These are phyloP conservation scores for Esteya vermicola DNA, from an alignment of 2,329 filamentous ascomycete species.

Conservation along the genomic window DNA sequence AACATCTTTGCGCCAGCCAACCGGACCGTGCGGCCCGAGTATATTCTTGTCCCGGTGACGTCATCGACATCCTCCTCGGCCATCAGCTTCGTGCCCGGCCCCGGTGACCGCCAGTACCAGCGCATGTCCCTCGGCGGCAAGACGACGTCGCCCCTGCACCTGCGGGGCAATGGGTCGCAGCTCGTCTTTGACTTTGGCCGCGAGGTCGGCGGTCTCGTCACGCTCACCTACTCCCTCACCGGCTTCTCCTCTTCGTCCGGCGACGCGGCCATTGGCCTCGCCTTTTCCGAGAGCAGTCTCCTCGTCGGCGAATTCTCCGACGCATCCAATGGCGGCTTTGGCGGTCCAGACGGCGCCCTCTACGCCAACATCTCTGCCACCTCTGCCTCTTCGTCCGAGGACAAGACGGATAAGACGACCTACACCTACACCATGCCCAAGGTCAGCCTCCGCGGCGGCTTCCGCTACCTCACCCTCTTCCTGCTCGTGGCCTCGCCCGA, in stretches of 20 bases:
- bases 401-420: no score
- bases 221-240: slow-evolving; percentile 25
- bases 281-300: slow-evolving; percentile 32
- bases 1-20: slow-evolving; percentile 42
- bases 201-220: slow-evolving; percentile 41
- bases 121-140: no score
- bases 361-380: slow-evolving; percentile 21
- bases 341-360: slow-evolving; percentile 31
- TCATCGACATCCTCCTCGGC: background rate
- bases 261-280: slow-evolving; percentile 24
- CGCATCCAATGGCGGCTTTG: slow-evolving; percentile 28
- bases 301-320: slow-evolving; percentile 32
- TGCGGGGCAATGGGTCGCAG: slow-evolving; percentile 31
- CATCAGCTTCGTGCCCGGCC: background rate
- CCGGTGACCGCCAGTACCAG: background rate
- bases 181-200: slow-evolving; percentile 44
- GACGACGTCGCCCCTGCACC: background rate
- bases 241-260: no score
- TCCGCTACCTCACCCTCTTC: slow-evolving; percentile 27
- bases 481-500: background rate
- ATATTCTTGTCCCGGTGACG: slow-evolving; percentile 20
- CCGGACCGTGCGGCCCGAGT: slow-evolving; percentile 31
- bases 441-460: slow-evolving; percentile 31
- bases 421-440: slow-evolving; percentile 26
- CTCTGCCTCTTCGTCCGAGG: no score